phyloP scores from a whole-genome alignment of 2,329 filamentous ascomycete species.

The Huntiella savannae region DNA sequence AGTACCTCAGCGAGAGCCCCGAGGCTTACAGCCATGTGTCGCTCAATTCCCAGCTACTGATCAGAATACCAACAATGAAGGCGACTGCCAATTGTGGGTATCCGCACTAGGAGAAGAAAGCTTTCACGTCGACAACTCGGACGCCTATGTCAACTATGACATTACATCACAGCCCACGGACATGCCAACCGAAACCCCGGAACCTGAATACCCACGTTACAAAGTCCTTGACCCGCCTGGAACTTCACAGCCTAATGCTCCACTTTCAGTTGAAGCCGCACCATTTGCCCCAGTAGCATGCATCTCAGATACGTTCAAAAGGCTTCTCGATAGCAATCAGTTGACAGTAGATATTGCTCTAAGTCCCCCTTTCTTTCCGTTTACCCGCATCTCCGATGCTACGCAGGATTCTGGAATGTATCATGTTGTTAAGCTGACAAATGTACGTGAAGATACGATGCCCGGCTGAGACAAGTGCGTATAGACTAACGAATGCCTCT shows the following conservation, averaged over 20 bases:
- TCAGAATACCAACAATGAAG: background rate
- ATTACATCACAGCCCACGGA: background rate
- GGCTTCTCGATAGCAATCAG: background rate
- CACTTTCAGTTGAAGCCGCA: background rate
- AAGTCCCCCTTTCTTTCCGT: constrained; percentile 25
- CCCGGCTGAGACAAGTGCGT: no score
- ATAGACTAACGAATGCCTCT: background rate
- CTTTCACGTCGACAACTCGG: background rate
- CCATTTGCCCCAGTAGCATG: background rate
- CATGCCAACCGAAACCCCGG: no score
- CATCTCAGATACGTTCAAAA: background rate
- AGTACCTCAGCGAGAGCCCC: background rate
- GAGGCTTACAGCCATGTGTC: background rate
- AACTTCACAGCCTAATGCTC: background rate
- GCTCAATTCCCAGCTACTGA: background rate
- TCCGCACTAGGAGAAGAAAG: background rate
- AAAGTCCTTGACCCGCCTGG: background rate
- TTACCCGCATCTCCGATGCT: constrained; percentile 22
- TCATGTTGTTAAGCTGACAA: constrained; percentile 31
- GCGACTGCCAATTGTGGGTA: background rate
- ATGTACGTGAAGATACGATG: constrained; percentile 21
- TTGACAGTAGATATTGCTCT: constrained; percentile 16
- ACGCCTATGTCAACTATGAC: background rate
- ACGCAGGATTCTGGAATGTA: constrained; percentile 16
- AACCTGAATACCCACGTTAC: background rate